Base-by-base conservation (phyloP, 2,329 filamentous ascomycete species). In the Capronia americana region DNA sequence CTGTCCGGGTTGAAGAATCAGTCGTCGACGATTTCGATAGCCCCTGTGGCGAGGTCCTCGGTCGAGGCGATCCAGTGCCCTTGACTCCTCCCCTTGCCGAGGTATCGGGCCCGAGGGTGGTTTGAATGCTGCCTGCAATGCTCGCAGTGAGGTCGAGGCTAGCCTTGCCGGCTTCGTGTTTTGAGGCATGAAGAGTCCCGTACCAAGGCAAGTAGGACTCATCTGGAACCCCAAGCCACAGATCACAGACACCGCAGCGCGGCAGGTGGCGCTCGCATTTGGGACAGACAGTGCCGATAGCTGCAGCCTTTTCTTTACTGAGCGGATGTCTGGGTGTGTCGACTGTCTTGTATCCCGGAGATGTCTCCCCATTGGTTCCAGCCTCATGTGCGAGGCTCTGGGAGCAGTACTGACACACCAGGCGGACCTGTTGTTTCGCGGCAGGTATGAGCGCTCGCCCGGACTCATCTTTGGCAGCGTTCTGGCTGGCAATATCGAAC, bases 191-290 rank as follows among this genome's bases (percentile, higher is more conserved):
- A 41, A 65, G 65, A 10, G 30, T 34, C 8, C 62, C 64, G 61
- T 68, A 69, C 69, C 70, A 71, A 20, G 70, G 70, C 50, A 72
- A 55, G 54, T 69, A 82, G 68, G 80, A 79, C 4, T 85, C 83
- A 74, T 88, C 85, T 0, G 86, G 84, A 12, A 82, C 82, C 0
- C 87, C 87, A 2, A 89, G 79, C 86, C 86, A 88, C 68, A 87
- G 76, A 73, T 84, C 84, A 72, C 87, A 90, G 11, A 90, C 79
- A 1, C 84, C 86, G 70, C 87, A 90, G 2, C 87, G 81, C 1
- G 87, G 87, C 81, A 89, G 84, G 70, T 87, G 85, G 1, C 85
- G 79, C n/a, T 84, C 85, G 72, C 87, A 90, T 57, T 84, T 84
- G 0, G 85, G 85, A 73, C 87, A 90, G 0, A 86, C 79, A 1